Evolutionary conservation across 2,329 filamentous ascomycete species (phyloP).

Genomic region (Paramyrothecium sp.): DNA sequence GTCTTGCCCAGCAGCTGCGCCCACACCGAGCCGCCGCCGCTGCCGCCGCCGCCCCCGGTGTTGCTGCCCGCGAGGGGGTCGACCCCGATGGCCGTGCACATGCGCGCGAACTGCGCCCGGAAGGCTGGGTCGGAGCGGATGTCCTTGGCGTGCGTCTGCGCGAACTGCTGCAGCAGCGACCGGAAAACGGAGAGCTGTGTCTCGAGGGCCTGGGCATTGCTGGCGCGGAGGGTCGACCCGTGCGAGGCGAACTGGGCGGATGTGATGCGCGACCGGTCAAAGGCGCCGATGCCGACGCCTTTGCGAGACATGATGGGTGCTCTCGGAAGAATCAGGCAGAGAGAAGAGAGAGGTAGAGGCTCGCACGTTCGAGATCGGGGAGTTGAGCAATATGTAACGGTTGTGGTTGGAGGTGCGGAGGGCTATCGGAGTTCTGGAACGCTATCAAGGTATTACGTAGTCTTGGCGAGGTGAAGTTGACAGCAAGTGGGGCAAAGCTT

Average conservation of each 20-base stretch:
- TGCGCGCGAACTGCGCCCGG: constrained; percentile 94
- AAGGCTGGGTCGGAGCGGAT: constrained; percentile 95
- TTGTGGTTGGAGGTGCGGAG: neutral
- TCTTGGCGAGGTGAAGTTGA: neutral
- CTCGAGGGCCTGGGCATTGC: constrained; percentile 81
- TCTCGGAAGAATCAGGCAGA: too few species aligned
- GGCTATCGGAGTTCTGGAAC: neutral
- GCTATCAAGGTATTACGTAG: neutral
- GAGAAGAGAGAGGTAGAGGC: too few species aligned
- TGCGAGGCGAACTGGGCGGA: constrained; percentile 89
- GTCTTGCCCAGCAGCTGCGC: constrained; percentile 85
- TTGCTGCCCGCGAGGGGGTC: constrained; percentile 72
- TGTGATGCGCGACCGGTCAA: constrained; percentile 80
- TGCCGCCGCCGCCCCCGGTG: constrained; percentile 36
- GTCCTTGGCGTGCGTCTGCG: constrained; percentile 89
- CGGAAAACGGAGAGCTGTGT: constrained; percentile 97
- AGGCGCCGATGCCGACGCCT: constrained; percentile 87
- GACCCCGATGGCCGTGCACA: constrained; percentile 96
- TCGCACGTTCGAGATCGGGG: neutral
- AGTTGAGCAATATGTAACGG: neutral
- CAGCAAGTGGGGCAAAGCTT: neutral
- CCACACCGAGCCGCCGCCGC: constrained; percentile 72
- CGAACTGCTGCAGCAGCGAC: constrained; percentile 91
- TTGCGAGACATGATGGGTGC: constrained; percentile 61
- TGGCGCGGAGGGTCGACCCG: constrained; percentile 80